phyloP scores from a whole-genome alignment of 1,139 yeast genomes.

The Zygosaccharomyces sapae region DNA sequence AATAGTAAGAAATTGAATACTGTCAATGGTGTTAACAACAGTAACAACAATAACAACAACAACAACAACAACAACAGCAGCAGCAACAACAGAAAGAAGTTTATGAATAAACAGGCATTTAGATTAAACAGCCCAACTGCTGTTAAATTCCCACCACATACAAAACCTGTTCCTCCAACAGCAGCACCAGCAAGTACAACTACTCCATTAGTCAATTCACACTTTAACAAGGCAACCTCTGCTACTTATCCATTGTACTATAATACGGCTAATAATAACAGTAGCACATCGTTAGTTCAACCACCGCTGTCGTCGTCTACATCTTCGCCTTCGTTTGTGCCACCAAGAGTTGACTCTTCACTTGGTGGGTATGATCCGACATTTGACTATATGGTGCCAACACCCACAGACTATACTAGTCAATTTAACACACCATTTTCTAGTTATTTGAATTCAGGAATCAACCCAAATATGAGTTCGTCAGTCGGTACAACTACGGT shows the following conservation, averaged over 20 bases:
- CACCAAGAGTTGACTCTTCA: slow-evolving; percentile 19
- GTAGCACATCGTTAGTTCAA: slow-evolving; percentile 17
- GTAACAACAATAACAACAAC: slow-evolving; percentile 9
- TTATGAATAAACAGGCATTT: slow-evolving; percentile 9
- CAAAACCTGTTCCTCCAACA: slow-evolving; percentile 9
- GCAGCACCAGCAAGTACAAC: slow-evolving; percentile 10
- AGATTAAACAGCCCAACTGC: slow-evolving; percentile 12
- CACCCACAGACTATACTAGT: slow-evolving; percentile 14
- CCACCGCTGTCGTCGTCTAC: slow-evolving; percentile 17
- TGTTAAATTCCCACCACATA: slow-evolving; percentile 8
- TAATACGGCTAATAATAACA: slow-evolving; percentile 16
- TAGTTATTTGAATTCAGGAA: slow-evolving; percentile 12
- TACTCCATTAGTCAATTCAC: slow-evolving; percentile 14
- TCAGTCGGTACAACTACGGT: slow-evolving; percentile 6
- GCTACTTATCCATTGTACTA: slow-evolving; percentile 23
- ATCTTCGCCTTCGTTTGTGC: slow-evolving; percentile 23
- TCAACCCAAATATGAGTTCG: slow-evolving; percentile 6
- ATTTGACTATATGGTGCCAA: slow-evolving; percentile 18
- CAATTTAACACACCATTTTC: slow-evolving; percentile 14
- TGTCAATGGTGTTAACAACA: slow-evolving; percentile 7
- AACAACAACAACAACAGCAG: slow-evolving; percentile 7
- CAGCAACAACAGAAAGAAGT: slow-evolving; percentile 14
- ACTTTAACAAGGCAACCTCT: slow-evolving; percentile 25
- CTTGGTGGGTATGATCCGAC: slow-evolving; percentile 18
- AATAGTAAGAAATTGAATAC: slow-evolving; percentile 9